A percentile compares a stretch with the other conserved stretches of the same genome.
phyloP scores from a whole-genome alignment of 352 stramenopile species.

The Phytopythium kandeliae region DNA sequence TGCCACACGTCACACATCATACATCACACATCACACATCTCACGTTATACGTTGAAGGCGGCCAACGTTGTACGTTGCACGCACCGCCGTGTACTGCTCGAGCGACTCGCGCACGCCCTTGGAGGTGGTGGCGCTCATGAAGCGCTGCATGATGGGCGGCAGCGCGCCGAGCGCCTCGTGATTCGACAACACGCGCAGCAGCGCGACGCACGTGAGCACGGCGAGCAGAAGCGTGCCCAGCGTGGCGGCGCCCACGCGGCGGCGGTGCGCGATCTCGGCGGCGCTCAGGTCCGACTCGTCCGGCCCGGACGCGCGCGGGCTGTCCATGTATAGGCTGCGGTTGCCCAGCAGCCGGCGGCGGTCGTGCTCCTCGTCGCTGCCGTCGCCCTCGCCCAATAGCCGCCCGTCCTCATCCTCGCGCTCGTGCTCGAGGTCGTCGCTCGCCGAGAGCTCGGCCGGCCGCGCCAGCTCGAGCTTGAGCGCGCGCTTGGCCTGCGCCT shows the following conservation, averaged over 20 bases:
- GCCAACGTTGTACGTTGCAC: too few relatives aligned
- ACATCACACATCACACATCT: too few relatives aligned
- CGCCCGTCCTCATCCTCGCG: slow-evolving; percentile 26
- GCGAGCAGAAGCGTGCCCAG: slow-evolving; percentile 51
- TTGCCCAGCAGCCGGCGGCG: slow-evolving; percentile 33
- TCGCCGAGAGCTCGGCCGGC: slow-evolving; percentile 8
- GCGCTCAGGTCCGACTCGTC: slow-evolving; percentile 39
- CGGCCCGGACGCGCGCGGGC: slow-evolving; percentile 32
- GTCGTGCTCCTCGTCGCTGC: slow-evolving; percentile 25
- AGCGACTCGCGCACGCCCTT: slow-evolving; percentile 61
- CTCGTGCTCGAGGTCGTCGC: slow-evolving; percentile 24
- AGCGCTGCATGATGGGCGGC: slow-evolving; percentile 67
- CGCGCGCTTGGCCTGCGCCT: slow-evolving; percentile 4
- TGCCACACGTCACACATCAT: too few relatives aligned
- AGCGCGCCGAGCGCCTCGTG: slow-evolving; percentile 75
- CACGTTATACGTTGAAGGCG: too few relatives aligned
- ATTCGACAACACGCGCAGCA: slow-evolving; percentile 53
- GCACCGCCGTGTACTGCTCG: slow-evolving; percentile 68
- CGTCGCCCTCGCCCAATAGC: slow-evolving; percentile 15
- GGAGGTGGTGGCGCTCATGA: slow-evolving; percentile 66
- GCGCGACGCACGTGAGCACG: slow-evolving; percentile 56
- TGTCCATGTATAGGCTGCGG: slow-evolving; percentile 69
- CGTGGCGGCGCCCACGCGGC: slow-evolving; percentile 50
- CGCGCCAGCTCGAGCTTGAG: slow-evolving; percentile 7
- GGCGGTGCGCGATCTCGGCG: slow-evolving; percentile 44